A percentile compares a stretch with the other conserved stretches of the same genome.
Conservation (phyloP, 257 asterid species). For the Solanum appendiculatum region DNA sequence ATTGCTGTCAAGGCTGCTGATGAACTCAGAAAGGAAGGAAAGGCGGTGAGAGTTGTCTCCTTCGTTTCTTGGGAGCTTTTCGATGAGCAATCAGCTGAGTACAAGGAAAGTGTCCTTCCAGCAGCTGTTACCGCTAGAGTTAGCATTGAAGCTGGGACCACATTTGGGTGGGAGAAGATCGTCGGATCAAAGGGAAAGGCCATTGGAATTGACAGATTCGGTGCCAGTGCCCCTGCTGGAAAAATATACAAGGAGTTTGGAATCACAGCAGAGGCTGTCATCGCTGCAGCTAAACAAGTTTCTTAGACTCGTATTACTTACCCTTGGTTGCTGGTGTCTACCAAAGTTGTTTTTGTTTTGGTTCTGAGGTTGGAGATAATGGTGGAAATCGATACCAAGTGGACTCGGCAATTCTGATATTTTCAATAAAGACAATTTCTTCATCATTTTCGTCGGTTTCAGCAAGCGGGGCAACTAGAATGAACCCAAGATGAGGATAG, state of each 20-base stretch:
- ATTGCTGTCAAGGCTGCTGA: constrained; percentile 75
- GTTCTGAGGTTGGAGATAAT: neutral
- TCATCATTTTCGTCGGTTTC: constrained; percentile 7
- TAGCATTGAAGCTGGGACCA: constrained; percentile 70
- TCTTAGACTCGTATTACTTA: constrained; percentile 4
- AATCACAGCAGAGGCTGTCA: constrained; percentile 57
- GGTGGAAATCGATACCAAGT: neutral
- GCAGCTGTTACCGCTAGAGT: constrained; percentile 63
- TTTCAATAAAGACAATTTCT: constrained; percentile 21
- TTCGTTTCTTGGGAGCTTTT: constrained; percentile 77
- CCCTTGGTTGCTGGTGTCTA: neutral
- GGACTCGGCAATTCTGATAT: constrained; percentile 14
- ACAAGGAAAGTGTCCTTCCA: constrained; percentile 67
- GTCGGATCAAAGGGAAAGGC: constrained; percentile 64
- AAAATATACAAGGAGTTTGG: constrained; percentile 70
- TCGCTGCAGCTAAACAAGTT: constrained; percentile 55
- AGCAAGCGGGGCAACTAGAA: constrained; percentile 17
- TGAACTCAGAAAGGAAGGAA: constrained; percentile 70
- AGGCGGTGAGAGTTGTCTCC: constrained; percentile 67
- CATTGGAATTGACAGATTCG: constrained; percentile 62
- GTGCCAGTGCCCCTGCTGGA: constrained; percentile 83
- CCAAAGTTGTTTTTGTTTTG: neutral
- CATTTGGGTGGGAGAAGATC: constrained; percentile 64
- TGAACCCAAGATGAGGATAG: constrained; percentile 16
- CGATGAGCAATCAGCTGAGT: constrained; percentile 55